phyloP scores from a whole-genome alignment of 495 filamentous ascomycete species.

The Apodospora peruviana region DNA sequence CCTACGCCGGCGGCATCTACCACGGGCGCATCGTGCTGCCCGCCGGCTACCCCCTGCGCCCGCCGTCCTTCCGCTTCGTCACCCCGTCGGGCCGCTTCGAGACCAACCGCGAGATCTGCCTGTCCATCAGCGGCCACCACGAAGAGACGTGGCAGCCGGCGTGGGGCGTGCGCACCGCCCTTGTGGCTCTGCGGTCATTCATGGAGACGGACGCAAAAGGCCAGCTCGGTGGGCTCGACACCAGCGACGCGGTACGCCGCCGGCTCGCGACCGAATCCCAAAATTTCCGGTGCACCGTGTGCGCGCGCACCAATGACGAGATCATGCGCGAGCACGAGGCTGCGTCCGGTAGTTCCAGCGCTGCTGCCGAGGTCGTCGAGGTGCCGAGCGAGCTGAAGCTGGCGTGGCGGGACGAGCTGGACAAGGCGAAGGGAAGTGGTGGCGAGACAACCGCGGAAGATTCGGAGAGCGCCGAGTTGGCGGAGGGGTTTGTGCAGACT shows the following conservation, averaged over 20 bases:
- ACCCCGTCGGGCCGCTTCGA: conserved; percentile 93
- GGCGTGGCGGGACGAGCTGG: conserved; percentile 50
- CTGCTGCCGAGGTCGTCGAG: conserved; percentile 43
- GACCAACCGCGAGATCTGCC: conserved; percentile 93
- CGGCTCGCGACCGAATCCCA: conserved; percentile 58
- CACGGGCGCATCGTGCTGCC: conserved; percentile 94
- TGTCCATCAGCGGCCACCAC: conserved; percentile 88
- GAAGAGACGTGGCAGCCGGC: conserved; percentile 98
- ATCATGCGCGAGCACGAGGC: conserved; percentile 64
- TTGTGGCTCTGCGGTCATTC: conserved; percentile 64
- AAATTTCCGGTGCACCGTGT: conserved; percentile 59
- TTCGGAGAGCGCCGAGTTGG: conserved; percentile 36
- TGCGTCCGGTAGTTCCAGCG: conserved; percentile 17
- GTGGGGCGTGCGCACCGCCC: conserved; percentile 82
- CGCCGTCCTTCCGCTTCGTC: conserved; percentile 89
- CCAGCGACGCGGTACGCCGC: conserved; percentile 53
- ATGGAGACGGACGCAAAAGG: conserved; percentile 71
- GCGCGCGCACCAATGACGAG: conserved; percentile 59
- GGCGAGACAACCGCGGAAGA: conserved; percentile 14
- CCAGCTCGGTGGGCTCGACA: conserved; percentile 86
- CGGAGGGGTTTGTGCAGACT: conserved; percentile 47
- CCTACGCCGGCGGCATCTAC: conserved; percentile 79
- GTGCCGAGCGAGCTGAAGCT: conserved; percentile 56
- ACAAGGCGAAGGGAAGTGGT: conserved; percentile 11
- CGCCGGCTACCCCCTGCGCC: conserved; percentile 78